Percentiles rank a stretch among this genome's conserved stretches.
phyloP scores from a whole-genome alignment of 2,329 filamentous ascomycete species.

The Phoma sp. region DNA sequence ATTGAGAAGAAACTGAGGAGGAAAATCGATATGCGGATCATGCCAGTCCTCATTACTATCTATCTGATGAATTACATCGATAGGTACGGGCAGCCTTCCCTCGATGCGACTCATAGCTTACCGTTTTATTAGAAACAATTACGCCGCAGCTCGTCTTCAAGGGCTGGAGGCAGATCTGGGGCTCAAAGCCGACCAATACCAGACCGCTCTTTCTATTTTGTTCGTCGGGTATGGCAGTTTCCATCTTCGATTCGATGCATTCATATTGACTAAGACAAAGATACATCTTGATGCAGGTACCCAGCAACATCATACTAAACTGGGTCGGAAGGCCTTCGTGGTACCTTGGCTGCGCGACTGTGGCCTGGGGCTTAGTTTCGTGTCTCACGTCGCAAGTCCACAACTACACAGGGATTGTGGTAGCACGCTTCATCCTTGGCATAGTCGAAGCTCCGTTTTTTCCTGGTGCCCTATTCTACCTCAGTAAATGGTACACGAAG shows the following conservation, averaged over 20 bases:
- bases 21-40: slow-evolving; percentile 37
- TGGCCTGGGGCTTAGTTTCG: slow-evolving; percentile 50
- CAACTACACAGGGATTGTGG: slow-evolving; percentile 51
- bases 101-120: background rate
- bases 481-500: slow-evolving; percentile 58
- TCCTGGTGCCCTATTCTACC: slow-evolving; percentile 30
- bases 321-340: slow-evolving; percentile 59
- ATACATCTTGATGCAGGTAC: slow-evolving; percentile 67
- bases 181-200: slow-evolving; percentile 27
- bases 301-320: slow-evolving; percentile 65
- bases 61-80: slow-evolving; percentile 42
- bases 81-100: background rate
- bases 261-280: slow-evolving; percentile 28
- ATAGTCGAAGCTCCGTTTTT: slow-evolving; percentile 34
- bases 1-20: slow-evolving; percentile 40
- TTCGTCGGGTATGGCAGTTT: slow-evolving; percentile 60
- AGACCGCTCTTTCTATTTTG: slow-evolving; percentile 52
- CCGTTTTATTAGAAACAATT: slow-evolving; percentile 28
- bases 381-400: slow-evolving; percentile 56
- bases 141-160: slow-evolving; percentile 35
- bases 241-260: background rate
- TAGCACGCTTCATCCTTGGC: slow-evolving; percentile 51
- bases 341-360: slow-evolving; percentile 59
- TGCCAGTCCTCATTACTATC: slow-evolving; percentile 38
- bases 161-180: slow-evolving; percentile 30